Base-by-base conservation (phyloP, 2,329 filamentous ascomycete species). In the Knoxdaviesia proteae region DNA sequence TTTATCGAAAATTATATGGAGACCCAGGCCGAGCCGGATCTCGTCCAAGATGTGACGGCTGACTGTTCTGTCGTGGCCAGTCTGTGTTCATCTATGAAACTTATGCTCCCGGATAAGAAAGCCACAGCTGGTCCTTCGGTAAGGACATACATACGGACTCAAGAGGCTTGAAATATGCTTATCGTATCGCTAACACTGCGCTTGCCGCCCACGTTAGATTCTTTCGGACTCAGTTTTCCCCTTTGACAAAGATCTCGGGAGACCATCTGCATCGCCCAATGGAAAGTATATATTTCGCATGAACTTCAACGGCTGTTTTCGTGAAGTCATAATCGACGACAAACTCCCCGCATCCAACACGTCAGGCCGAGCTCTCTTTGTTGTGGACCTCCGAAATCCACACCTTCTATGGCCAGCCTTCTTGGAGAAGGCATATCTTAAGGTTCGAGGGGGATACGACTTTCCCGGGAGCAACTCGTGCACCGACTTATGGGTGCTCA, bases 51-150 rank as follows among this genome's bases (percentile, higher is more conserved):
- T 58, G 77, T 93, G 46, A 87, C 88, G 5, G 92, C 88, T 1
- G 90, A 98, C 57, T 98, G 90, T 55, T 96, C 90, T 1, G 88
- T 98, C 4, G 88, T 98, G 32, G 90, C 90, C 10, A 94, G 90
- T 56, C 68, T 98, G 5, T 94, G 87, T 55, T 86, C 87, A 31
- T 78, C 74, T 30, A 77, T 80, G 46, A 77, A 77, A 36, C 71
- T 83, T 48, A 68, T 77, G 6, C 69, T 77, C 47, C 76, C 76
- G 11, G 80, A 79, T 2, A 70, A 80, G 56, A 67, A 69, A 35
- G 76, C 77, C 56, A 81, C 84, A 63, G 48, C 62, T 53, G 31
- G 41, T 42, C 9, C 7, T 30, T 32, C 11, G n/a, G 32, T 31
- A n/a, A n/a, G 10, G 9, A 10, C 8, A 31, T 11, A 5, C 32